These are phyloP conservation scores for Sporothrix pallida DNA, from an alignment of 2,329 filamentous ascomycete species.

Conservation along the genomic window DNA sequence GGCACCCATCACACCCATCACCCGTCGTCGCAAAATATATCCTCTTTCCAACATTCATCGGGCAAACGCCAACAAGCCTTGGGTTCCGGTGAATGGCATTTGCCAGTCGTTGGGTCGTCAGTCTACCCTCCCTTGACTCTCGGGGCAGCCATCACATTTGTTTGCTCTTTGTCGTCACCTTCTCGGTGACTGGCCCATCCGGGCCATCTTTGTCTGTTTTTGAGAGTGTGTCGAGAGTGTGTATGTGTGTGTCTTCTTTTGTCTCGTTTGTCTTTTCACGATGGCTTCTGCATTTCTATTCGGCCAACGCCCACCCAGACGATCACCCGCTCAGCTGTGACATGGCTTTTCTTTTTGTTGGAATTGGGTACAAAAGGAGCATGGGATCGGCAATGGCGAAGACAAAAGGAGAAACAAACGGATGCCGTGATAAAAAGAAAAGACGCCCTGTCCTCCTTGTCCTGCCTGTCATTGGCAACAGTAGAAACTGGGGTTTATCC, in stretches of 20 bases:
- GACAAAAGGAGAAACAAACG: neutral
- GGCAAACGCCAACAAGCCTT: neutral
- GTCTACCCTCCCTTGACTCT: neutral
- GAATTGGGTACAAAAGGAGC: neutral
- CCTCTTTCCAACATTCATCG: neutral
- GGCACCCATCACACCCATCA: neutral
- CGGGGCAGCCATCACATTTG: neutral
- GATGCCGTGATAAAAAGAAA: neutral
- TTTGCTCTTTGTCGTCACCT: neutral
- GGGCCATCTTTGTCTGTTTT: neutral
- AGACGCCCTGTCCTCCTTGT: neutral
- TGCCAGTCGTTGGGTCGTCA: neutral
- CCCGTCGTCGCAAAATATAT: neutral
- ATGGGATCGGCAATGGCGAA: neutral
- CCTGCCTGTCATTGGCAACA: neutral
- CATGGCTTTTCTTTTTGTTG: neutral
- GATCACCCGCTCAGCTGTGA: slow-evolving; percentile 1
- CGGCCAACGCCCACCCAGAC: neutral
- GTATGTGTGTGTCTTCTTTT: neutral
- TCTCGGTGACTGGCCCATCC: slow-evolving; percentile 2
- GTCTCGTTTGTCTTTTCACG: neutral
- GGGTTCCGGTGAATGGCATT: neutral
- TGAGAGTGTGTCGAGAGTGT: too few species aligned
- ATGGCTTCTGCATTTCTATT: neutral
- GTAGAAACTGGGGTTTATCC: too few species aligned